Evolutionary conservation across 2,329 filamentous ascomycete genomes (phyloP).

Genomic region (Chaetomium olivaceum): DNA sequence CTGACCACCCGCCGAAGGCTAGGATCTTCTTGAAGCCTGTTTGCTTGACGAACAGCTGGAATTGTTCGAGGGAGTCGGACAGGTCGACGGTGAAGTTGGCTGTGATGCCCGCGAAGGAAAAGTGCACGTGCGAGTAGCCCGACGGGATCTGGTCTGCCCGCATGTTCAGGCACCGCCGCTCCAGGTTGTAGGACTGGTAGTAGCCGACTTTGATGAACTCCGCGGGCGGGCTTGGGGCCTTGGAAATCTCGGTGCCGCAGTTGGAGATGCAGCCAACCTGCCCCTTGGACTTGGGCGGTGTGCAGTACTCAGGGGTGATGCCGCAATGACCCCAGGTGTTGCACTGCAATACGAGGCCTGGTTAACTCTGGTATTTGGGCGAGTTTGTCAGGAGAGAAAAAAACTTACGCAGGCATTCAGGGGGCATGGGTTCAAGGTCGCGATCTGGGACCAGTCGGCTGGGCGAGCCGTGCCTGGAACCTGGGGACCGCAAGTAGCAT

Average conservation of each 20-base stretch:
- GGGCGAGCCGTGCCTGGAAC: slow-evolving; percentile 20
- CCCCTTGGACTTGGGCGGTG: slow-evolving; percentile 32
- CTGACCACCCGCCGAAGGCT: slow-evolving; percentile 29
- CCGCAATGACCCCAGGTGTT: slow-evolving; percentile 38
- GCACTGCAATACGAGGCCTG: not conserved
- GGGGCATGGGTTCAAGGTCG: slow-evolving; percentile 48
- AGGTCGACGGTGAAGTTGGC: slow-evolving; percentile 18
- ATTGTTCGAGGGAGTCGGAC: slow-evolving; percentile 25
- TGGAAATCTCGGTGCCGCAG: slow-evolving; percentile 42
- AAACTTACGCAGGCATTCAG: slow-evolving; percentile 40
- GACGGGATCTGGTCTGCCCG: slow-evolving; percentile 4
- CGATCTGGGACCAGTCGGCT: slow-evolving; percentile 30
- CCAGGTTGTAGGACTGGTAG: slow-evolving; percentile 26
- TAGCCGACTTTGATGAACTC: slow-evolving; percentile 23
- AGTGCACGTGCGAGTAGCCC: slow-evolving; percentile 34
- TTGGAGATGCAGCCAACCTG: slow-evolving; percentile 43
- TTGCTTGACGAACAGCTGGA: slow-evolving; percentile 19
- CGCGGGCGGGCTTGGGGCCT: slow-evolving; percentile 6
- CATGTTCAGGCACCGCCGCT: slow-evolving; percentile 25
- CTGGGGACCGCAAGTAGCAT: slow-evolving; percentile 41
- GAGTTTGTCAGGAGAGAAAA: not conserved
- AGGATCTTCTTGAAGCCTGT: slow-evolving; percentile 27
- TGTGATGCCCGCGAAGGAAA: slow-evolving; percentile 34
- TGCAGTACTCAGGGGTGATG: slow-evolving; percentile 38
- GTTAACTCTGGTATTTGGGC: not conserved